These are phyloP conservation scores for Austroboletus festivus DNA, from an alignment of 768 basidiomycete genomes.

Conservation along the genomic window DNA sequence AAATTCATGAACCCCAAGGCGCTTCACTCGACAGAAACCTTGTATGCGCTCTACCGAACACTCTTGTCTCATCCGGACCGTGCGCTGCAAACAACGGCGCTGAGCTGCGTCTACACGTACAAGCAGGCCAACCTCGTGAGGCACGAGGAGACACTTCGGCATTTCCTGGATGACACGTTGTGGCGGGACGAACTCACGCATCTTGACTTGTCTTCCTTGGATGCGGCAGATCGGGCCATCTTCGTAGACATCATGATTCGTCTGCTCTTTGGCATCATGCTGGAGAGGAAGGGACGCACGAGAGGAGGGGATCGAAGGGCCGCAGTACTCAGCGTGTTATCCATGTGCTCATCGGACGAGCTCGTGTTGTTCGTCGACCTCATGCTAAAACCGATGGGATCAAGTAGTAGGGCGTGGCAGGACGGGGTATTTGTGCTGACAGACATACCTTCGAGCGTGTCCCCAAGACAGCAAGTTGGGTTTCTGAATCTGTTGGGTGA, in stretches of 20 bases:
- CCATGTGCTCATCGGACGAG: slow-evolving; percentile 69
- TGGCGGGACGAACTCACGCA: slow-evolving; percentile 87
- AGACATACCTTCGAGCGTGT: slow-evolving; percentile 32
- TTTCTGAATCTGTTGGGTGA: slow-evolving; percentile 84
- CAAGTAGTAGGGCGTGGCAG: slow-evolving; percentile 25
- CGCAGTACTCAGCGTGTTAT: slow-evolving; percentile 71
- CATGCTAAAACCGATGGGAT: slow-evolving; percentile 75
- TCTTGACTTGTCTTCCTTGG: slow-evolving; percentile 62
- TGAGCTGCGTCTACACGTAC: slow-evolving; percentile 81
- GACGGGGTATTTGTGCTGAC: slow-evolving; percentile 30
- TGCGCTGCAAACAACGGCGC: slow-evolving; percentile 66
- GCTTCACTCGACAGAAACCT: slow-evolving; percentile 59
- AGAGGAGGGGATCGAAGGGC: slow-evolving; percentile 65
- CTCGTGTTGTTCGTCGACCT: slow-evolving; percentile 76
- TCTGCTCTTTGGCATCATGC: slow-evolving; percentile 84
- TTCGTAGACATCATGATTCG: slow-evolving; percentile 70
- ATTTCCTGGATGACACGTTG: slow-evolving; percentile 76
- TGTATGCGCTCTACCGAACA: slow-evolving; percentile 65
- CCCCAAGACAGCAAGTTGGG: slow-evolving; percentile 72
- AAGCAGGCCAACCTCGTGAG: slow-evolving; percentile 55
- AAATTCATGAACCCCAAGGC: slow-evolving; percentile 95
- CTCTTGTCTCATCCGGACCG: slow-evolving; percentile 85
- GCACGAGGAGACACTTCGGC: slow-evolving; percentile 62
- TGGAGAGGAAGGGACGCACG: slow-evolving; percentile 69
- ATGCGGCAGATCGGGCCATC: slow-evolving; percentile 54